These are phyloP conservation scores for Colletotrichum endophyticum DNA, from an alignment of 2,329 filamentous ascomycete species.

Conservation along the genomic window DNA sequence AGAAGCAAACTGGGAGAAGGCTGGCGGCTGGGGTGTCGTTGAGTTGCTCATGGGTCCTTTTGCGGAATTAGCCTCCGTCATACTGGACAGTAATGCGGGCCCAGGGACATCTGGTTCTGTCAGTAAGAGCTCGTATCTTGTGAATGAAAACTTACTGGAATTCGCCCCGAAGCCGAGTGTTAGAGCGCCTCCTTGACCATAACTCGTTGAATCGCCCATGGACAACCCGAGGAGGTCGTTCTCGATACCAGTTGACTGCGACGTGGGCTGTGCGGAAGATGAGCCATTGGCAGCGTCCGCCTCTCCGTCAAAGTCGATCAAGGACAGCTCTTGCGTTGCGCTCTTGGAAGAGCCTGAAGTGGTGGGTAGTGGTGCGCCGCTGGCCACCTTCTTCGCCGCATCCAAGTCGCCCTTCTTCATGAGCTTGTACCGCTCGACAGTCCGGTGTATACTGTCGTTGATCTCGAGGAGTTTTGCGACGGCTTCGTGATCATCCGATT, in stretches of 20 bases:
- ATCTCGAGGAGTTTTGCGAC: conserved; percentile 96
- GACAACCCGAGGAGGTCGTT: conserved; percentile 91
- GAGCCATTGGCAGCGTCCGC: conserved; percentile 53
- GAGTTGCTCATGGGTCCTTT: conserved; percentile 37
- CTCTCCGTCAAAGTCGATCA: conserved; percentile 87
- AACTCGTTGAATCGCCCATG: conserved; percentile 69
- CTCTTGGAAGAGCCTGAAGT: conserved; percentile 54
- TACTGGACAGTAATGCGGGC: conserved; percentile 67
- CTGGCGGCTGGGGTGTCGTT: conserved; percentile 45
- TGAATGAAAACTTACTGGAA: conserved; percentile 56
- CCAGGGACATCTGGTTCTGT: conserved; percentile 63
- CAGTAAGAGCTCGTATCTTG: conserved; percentile 24
- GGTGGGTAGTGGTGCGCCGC: conserved; percentile 64
- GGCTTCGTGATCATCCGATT: conserved; percentile 94
- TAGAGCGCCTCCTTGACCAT: conserved; percentile 80
- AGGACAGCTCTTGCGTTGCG: conserved; percentile 75
- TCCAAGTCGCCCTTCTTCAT: conserved; percentile 95
- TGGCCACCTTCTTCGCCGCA: conserved; percentile 80
- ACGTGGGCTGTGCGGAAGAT: conserved; percentile 37
- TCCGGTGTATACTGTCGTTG: conserved; percentile 98
- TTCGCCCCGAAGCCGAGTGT: conserved; percentile 79
- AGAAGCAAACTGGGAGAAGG: conserved; percentile 60
- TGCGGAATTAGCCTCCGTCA: conserved; percentile 66
- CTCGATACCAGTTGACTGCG: conserved; percentile 73
- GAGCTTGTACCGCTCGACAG: conserved; percentile 92